Percentiles rank a stretch among this genome's conserved stretches.
Evolutionary conservation across 768 basidiomycete genomes (phyloP).

Genomic region (Boletus speciosus): DNA sequence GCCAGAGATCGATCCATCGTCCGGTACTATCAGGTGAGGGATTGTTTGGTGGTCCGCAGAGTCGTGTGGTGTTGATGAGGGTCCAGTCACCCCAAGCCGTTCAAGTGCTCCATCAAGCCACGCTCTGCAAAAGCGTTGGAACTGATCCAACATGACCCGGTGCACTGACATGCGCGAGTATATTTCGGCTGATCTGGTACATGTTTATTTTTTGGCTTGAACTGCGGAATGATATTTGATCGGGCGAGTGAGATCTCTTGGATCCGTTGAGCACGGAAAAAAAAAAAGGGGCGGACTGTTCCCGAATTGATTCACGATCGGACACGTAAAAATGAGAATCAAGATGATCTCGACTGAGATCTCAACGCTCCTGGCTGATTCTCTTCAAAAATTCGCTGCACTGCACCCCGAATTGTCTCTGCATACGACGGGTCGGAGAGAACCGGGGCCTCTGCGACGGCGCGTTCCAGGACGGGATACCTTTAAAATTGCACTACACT

Average conservation of each 20-base stretch:
- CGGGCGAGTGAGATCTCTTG: too few relatives aligned
- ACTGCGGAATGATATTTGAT: too few relatives aligned
- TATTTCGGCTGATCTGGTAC: slow-evolving; percentile 1
- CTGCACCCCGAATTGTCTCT: slow-evolving; percentile 38
- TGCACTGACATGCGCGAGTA: slow-evolving; percentile 10
- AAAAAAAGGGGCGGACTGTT: too few relatives aligned
- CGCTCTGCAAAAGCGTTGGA: slow-evolving; percentile 55
- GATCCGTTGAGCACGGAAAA: too few relatives aligned
- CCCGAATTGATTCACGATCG: neutral
- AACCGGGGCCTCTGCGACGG: slow-evolving; percentile 47
- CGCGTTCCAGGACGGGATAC: slow-evolving; percentile 65
- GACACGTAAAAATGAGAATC: neutral
- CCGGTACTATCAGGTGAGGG: slow-evolving; percentile 59
- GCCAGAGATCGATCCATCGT: slow-evolving; percentile 54
- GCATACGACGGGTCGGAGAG: slow-evolving; percentile 48
- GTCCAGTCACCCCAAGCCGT: slow-evolving; percentile 56
- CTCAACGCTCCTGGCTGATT: slow-evolving; percentile 20
- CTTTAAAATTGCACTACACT: slow-evolving; percentile 28
- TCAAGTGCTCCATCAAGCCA: slow-evolving; percentile 58
- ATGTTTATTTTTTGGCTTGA: neutral
- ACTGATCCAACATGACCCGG: slow-evolving; percentile 47
- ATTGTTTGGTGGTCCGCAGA: neutral
- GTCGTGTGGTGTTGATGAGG: slow-evolving; percentile 1
- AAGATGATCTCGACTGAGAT: neutral
- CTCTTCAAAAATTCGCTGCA: slow-evolving; percentile 46